A percentile compares a stretch with the other conserved stretches of the same genome.
phyloP scores from a whole-genome alignment of 306 rosid genomes.

The Corylus avellana region DNA sequence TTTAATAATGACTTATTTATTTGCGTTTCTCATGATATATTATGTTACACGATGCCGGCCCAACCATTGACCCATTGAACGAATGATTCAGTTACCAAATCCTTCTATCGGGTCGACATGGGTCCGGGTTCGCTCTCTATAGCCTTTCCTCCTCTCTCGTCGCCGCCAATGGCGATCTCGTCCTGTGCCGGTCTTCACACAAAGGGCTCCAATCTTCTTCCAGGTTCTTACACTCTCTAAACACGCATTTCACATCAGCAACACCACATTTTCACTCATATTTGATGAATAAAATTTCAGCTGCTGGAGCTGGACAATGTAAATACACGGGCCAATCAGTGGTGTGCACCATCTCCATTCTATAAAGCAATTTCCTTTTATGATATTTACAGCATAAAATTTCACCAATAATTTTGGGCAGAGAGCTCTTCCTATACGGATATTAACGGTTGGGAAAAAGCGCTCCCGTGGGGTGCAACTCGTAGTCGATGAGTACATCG shows the following conservation, averaged over 20 bases:
- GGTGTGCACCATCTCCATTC: slow-evolving; percentile 48
- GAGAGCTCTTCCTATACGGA: slow-evolving; percentile 80
- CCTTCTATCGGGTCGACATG: too few relatives aligned
- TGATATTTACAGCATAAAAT: too few relatives aligned
- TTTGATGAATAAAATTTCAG: slow-evolving; percentile 41
- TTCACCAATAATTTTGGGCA: slow-evolving; percentile 28
- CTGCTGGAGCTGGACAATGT: slow-evolving; percentile 45
- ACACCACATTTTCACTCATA: slow-evolving; percentile 9
- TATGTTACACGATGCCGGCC: too few relatives aligned
- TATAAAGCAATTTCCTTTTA: neutral
- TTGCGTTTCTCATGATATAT: too few relatives aligned
- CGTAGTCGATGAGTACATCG: slow-evolving; percentile 66
- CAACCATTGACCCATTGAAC: too few relatives aligned
- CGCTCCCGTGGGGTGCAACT: slow-evolving; percentile 70
- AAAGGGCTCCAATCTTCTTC: slow-evolving; percentile 31
- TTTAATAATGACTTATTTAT: too few relatives aligned
- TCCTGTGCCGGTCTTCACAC: slow-evolving; percentile 20
- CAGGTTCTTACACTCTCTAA: slow-evolving; percentile 44
- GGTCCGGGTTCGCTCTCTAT: too few relatives aligned
- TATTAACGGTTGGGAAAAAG: slow-evolving; percentile 79
- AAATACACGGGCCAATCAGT: slow-evolving; percentile 69
- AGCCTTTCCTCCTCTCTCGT: neutral
- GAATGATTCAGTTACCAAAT: too few relatives aligned
- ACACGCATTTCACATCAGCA: neutral
- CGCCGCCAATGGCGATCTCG: slow-evolving; percentile 25